A percentile compares a stretch with the other conserved stretches of the same genome.
These are phyloP conservation scores for Fusarium protoensiforme DNA, from an alignment of 2,329 filamentous ascomycete genomes.

Conservation along the genomic window DNA sequence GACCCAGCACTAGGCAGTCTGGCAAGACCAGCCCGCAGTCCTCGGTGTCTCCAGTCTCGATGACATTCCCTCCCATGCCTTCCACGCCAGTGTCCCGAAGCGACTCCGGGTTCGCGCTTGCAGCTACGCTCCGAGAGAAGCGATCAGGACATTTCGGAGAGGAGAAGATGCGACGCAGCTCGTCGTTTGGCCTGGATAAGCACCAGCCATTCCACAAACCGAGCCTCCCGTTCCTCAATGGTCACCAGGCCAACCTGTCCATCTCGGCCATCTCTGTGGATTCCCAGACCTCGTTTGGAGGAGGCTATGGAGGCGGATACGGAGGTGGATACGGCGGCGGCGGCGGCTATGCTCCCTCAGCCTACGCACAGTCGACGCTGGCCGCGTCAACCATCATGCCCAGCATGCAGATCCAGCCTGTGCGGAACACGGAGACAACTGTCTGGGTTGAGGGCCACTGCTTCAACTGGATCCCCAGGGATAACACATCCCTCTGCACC, in stretches of 20 bases:
- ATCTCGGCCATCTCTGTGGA: slow-evolving; percentile 70
- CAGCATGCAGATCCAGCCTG: slow-evolving; percentile 82
- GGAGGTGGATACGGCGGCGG: slow-evolving; percentile 40
- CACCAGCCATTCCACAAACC: slow-evolving; percentile 74
- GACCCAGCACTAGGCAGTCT: slow-evolving; percentile 80
- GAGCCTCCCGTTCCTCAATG: slow-evolving; percentile 78
- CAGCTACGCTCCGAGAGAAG: slow-evolving; percentile 90
- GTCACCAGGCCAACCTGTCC: slow-evolving; percentile 69
- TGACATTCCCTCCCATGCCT: slow-evolving; percentile 80
- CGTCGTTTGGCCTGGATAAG: slow-evolving; percentile 87
- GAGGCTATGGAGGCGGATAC: slow-evolving; percentile 62
- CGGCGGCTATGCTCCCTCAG: slow-evolving; percentile 80
- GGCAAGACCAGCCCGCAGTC: slow-evolving; percentile 70
- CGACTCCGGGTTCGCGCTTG: slow-evolving; percentile 90
- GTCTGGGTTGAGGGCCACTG: slow-evolving; percentile 90
- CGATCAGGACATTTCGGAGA: slow-evolving; percentile 91
- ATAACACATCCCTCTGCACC: slow-evolving; percentile 71
- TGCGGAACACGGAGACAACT: slow-evolving; percentile 80
- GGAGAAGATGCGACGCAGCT: slow-evolving; percentile 83
- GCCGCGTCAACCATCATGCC: slow-evolving; percentile 90
- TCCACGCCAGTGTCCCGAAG: slow-evolving; percentile 85
- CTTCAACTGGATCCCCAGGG: slow-evolving; percentile 72
- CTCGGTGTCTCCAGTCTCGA: slow-evolving; percentile 80
- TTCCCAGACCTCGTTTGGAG: slow-evolving; percentile 74
- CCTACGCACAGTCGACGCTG: slow-evolving; percentile 87